Percentiles rank a stretch among this genome's conserved stretches.
These are phyloP conservation scores for Tylopilus subfusipes DNA, from an alignment of 768 basidiomycete species.

Conservation along the genomic window DNA sequence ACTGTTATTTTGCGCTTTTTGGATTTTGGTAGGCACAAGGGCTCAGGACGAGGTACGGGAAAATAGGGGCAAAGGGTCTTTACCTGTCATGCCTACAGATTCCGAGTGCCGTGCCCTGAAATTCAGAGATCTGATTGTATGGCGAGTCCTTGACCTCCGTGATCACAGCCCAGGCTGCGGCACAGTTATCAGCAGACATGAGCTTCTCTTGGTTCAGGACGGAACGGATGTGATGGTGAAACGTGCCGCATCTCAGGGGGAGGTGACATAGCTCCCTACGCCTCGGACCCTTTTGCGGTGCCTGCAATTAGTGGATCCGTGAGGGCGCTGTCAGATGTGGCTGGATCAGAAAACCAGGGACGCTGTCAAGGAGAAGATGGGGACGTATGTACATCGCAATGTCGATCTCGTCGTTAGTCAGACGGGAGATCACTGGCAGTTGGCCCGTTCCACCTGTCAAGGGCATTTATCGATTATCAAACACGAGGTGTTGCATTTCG, in stretches of 20 bases:
- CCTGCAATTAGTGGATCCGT: conserved; percentile 91
- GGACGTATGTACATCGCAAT: conserved; percentile 71
- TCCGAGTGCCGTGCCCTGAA: conserved; percentile 80
- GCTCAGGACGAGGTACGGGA: neutral
- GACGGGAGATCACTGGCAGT: conserved; percentile 67
- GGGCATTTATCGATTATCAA: conserved; percentile 20
- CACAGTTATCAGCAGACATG: neutral
- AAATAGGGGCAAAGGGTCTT: neutral
- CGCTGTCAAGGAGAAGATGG: neutral
- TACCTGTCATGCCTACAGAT: conserved; percentile 88
- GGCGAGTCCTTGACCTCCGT: conserved; percentile 66
- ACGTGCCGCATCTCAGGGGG: conserved; percentile 79
- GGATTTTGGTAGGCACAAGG: neutral
- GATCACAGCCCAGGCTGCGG: conserved; percentile 86
- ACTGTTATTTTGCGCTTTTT: conserved; percentile 33
- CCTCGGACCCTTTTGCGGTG: conserved; percentile 81
- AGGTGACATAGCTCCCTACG: conserved; percentile 92
- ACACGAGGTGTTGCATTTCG: conserved; percentile 8
- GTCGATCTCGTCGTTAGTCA: conserved; percentile 76
- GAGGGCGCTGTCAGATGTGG: conserved; percentile 55
- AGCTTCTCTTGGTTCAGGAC: neutral
- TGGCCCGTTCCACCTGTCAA: conserved; percentile 78
- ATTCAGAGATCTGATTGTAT: conserved; percentile 67
- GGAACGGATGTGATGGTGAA: neutral
- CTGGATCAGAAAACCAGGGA: neutral